A percentile compares a stretch with the other conserved stretches of the same genome.
Conservation (phyloP, 192 early-diverging fungal species). For the Coemansia sp. region DNA sequence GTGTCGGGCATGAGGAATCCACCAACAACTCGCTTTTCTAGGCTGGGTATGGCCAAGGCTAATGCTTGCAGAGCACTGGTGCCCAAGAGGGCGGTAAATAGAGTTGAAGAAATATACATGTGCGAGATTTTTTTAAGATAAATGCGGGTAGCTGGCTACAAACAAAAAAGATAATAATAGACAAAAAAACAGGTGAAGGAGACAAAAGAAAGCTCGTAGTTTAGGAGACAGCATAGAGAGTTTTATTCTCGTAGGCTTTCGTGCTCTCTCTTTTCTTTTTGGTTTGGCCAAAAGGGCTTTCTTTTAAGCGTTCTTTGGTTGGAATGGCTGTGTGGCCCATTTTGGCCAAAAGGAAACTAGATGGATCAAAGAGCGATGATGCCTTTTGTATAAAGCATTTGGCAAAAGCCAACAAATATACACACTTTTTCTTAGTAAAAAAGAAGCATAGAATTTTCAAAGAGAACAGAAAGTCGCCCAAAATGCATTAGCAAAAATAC, state of each 20-base stretch:
- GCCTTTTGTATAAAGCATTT: not conserved
- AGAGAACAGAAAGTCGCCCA: not conserved
- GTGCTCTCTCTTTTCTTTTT: not conserved
- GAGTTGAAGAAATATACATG: not conserved
- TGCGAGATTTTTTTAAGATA: not conserved
- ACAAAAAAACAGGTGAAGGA: not conserved
- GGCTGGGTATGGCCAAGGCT: slow-evolving; percentile 4
- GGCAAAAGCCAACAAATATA: not conserved
- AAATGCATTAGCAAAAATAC: not conserved
- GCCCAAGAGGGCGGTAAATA: slow-evolving; percentile 1
- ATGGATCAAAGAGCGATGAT: not conserved
- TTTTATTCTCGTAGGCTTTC: not conserved
- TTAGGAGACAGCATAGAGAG: not conserved
- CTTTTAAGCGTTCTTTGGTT: not conserved
- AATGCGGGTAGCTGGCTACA: not conserved
- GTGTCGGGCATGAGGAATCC: slow-evolving; percentile 27
- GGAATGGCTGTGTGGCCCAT: not conserved
- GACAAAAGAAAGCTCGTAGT: not conserved
- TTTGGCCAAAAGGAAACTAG: not conserved
- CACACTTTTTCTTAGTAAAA: not conserved
- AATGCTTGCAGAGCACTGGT: not conserved
- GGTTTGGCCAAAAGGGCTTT: not conserved
- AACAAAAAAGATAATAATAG: not conserved
- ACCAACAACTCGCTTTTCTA: slow-evolving; percentile 26
- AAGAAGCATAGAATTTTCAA: not conserved